phyloP scores from a whole-genome alignment of 129 eudicot species.

The Tagetes erecta region DNA sequence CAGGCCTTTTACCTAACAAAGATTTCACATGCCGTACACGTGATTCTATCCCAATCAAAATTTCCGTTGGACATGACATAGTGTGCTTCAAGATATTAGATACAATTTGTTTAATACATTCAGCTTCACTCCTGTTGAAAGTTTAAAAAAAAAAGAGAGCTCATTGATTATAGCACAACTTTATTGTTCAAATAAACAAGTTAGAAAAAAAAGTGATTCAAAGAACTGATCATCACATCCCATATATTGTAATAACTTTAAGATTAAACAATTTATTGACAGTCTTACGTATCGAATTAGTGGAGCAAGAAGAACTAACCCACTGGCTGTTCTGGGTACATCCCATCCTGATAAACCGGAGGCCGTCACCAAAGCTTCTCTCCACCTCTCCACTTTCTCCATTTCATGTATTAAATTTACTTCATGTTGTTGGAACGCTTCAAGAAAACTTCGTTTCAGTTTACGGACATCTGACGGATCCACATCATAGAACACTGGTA shows the following conservation, averaged over 20 bases:
- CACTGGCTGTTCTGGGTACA: background rate
- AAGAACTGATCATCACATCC: background rate
- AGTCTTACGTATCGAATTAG: background rate
- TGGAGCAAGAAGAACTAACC: constrained; percentile 3
- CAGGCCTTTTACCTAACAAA: background rate
- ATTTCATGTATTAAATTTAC: background rate
- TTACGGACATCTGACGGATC: background rate
- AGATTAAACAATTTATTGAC: too few species aligned
- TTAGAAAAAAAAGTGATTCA: too few species aligned
- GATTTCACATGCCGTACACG: constrained; percentile 7
- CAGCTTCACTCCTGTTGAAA: constrained; percentile 3
- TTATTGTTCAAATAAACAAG: too few species aligned
- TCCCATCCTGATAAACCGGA: background rate
- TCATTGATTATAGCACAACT: too few species aligned
- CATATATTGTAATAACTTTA: too few species aligned
- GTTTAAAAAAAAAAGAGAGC: too few species aligned
- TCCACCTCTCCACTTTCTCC: constrained; percentile 7
- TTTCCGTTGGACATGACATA: background rate
- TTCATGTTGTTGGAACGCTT: background rate
- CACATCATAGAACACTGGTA: constrained; percentile 9
- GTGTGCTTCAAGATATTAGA: background rate
- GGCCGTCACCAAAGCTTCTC: background rate
- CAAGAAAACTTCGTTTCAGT: background rate
- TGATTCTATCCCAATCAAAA: background rate
- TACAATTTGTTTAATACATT: constrained; percentile 12